Evolutionary conservation across 345 rosid species (phyloP), one percentile per base, ranked within the genome.

Genomic region (Jatropha curcas): DNA sequence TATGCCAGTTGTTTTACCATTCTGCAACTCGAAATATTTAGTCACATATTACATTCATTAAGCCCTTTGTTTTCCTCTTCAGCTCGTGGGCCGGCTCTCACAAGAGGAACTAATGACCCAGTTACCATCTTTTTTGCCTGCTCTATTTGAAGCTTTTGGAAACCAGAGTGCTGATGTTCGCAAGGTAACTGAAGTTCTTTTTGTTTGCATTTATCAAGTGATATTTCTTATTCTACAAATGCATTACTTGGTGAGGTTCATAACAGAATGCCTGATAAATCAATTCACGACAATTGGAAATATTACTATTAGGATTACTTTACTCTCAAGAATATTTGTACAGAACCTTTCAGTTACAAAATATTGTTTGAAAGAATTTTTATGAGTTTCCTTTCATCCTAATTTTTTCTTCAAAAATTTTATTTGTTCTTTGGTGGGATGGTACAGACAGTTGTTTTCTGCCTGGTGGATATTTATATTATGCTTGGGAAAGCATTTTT

Each of bases 91-190:
- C 52, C 86, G 98, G 71, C 93, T 95, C 53, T 87, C 99, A 19
- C 94, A 89, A 68, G 97, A 95, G 86, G 97, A 91, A 52, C 66
- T 95, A 70, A 92, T 81, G 89, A 81, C 79, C 24, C 96, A 95
- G 74, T 81, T 95, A 71, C 87, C 97, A 4, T 92, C 94, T 37
- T 95, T 95, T 81, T 83, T 95, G 74, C 99, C 98, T 53, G 94
- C 96, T 52, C 88, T 92, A 61, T 95, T 95, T 70, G 99, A 95
- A 86, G 99, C 99, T 68, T 95, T 95, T 74, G 96, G 96, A 59
- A 95, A 82, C 86, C 98, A 84, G 84, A 95, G 99, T 82, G 96
- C 98, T 61, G 99, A 95, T 70, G 94, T 95, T 60, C 96, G 99
- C 48, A 95, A 95, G 99, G 99, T 92, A 88, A 71, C 68, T 33